phyloP scores from a whole-genome alignment of 768 basidiomycete genomes.

The Austroboletus festivus region DNA sequence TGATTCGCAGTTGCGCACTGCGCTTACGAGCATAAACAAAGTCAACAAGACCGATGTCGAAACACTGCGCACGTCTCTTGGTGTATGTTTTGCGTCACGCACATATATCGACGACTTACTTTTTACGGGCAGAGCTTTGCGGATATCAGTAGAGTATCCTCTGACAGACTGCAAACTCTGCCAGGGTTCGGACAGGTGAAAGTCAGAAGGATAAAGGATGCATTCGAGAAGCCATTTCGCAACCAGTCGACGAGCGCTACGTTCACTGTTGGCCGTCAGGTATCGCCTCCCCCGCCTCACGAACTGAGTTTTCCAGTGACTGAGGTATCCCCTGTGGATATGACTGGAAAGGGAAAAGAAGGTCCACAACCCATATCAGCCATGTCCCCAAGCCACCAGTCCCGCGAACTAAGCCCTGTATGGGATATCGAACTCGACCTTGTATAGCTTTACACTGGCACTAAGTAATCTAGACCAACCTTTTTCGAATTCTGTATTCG shows the following conservation, averaged over 20 bases:
- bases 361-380: constrained; percentile 14
- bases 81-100: constrained; percentile 51
- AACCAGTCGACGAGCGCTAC: constrained; percentile 55
- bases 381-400: constrained; percentile 10
- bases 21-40: constrained; percentile 85
- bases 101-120: neutral
- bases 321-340: neutral
- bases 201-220: constrained; percentile 85
- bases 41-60: constrained; percentile 98
- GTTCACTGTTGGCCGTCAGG: constrained; percentile 32
- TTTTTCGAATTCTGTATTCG: too few relatives aligned
- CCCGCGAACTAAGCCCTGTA: constrained; percentile 51
- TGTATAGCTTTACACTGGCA: too few relatives aligned
- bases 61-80: constrained; percentile 87
- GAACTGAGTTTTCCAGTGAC: neutral
- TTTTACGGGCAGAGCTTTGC: constrained; percentile 68
- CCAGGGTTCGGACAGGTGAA: constrained; percentile 96
- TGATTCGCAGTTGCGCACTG: constrained; percentile 70
- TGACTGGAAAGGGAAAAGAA: constrained; percentile 17
- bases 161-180: constrained; percentile 73
- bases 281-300: constrained; percentile 1
- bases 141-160: constrained; percentile 67
- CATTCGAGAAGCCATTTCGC: constrained; percentile 86
- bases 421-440: constrained; percentile 76
- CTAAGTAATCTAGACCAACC: too few relatives aligned